Evolutionary conservation across 805 yeast genomes (phyloP).

Genomic region (Saturnispora zaruensis): DNA sequence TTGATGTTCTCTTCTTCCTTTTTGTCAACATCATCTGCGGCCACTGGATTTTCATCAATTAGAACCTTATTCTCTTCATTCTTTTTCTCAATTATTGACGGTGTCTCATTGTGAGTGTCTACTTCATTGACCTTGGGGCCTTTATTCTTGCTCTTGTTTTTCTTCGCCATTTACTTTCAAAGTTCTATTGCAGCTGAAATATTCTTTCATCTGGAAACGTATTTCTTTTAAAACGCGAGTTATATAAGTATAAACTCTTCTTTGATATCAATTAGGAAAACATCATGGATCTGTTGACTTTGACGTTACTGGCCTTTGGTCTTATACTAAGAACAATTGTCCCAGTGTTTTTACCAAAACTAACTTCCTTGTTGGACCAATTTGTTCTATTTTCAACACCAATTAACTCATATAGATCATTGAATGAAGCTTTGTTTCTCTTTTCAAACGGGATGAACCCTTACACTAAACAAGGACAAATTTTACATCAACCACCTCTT

Average conservation of each 20-base stretch:
- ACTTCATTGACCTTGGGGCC: conserved; percentile 1
- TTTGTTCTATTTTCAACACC: conserved; percentile 67
- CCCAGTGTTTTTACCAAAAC: conserved; percentile 24
- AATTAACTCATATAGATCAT: conserved; percentile 53
- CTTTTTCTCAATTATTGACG: not conserved
- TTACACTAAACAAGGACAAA: conserved; percentile 62
- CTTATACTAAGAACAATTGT: conserved; percentile 20
- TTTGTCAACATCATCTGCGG: not conserved
- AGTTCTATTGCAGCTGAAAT: not conserved
- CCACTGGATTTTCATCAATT: conserved; percentile 7
- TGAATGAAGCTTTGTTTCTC: conserved; percentile 62
- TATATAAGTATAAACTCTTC: not conserved
- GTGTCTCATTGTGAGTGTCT: not conserved
- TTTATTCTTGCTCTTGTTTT: conserved; percentile 9
- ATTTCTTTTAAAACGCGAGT: not conserved
- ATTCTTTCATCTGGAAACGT: not conserved
- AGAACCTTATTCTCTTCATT: conserved; percentile 8
- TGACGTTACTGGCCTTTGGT: conserved; percentile 17
- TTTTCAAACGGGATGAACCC: conserved; percentile 48
- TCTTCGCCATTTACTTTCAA: conserved; percentile 11
- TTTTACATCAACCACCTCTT: conserved; percentile 79
- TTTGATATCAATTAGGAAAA: not conserved
- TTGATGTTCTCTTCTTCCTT: conserved; percentile 3
- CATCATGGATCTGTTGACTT: conserved; percentile 8
- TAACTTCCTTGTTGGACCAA: conserved; percentile 33